Conservation (phyloP, 345 rosid species). For the Ceriops decandra region DNA sequence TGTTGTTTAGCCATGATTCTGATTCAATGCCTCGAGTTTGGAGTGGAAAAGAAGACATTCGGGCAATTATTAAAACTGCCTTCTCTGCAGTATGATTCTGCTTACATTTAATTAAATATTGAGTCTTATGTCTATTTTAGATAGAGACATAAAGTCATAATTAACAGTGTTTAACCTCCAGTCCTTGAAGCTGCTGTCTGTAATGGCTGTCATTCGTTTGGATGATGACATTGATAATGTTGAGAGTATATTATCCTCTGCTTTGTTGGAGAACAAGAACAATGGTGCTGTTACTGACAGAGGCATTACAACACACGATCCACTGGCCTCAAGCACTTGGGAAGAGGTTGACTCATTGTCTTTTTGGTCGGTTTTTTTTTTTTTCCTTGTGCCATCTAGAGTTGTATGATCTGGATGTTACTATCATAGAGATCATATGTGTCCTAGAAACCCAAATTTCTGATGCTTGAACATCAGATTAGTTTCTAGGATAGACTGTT, state of each 20-base stretch:
- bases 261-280: slow-evolving; percentile 52
- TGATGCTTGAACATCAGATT: neutral
- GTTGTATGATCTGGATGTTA: neutral
- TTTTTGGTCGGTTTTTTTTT: neutral
- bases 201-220: slow-evolving; percentile 79
- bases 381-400: neutral
- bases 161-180: slow-evolving; percentile 21
- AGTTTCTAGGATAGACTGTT: neutral
- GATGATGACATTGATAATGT: slow-evolving; percentile 68
- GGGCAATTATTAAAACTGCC: slow-evolving; percentile 87
- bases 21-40: slow-evolving; percentile 98
- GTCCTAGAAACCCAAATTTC: too few relatives aligned
- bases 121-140: neutral
- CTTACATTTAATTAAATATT: slow-evolving; percentile 2
- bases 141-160: neutral
- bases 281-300: slow-evolving; percentile 38
- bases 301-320: slow-evolving; percentile 58
- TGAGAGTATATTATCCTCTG: slow-evolving; percentile 51
- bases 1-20: slow-evolving; percentile 81
- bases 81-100: slow-evolving; percentile 63
- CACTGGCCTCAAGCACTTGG: slow-evolving; percentile 95
- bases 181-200: slow-evolving; percentile 88
- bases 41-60: slow-evolving; percentile 97
- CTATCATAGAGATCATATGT: neutral
- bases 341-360: slow-evolving; percentile 58